Conservation (phyloP, 1,284 basidiomycete genomes). For the Naganishia cerealis region DNA sequence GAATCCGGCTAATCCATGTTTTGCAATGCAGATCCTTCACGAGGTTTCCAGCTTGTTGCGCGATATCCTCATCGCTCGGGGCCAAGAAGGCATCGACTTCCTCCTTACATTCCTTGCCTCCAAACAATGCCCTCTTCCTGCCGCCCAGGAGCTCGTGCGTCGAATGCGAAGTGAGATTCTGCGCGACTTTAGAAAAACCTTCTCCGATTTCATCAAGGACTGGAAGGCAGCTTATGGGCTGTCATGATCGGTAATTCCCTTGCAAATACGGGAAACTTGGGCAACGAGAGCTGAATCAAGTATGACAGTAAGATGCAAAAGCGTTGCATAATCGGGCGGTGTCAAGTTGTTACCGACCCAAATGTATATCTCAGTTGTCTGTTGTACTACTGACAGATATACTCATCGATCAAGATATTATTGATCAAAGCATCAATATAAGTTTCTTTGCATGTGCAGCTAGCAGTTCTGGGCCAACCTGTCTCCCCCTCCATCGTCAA, state of each 20-base stretch:
- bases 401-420: background rate
- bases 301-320: background rate
- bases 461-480: no score
- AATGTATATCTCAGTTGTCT: background rate
- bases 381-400: background rate
- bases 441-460: no score
- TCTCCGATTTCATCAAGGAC: conserved; percentile 67
- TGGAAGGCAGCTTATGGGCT: conserved; percentile 32
- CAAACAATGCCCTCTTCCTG: conserved; percentile 78
- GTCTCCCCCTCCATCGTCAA: no score
- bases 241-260: background rate
- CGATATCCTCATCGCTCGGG: conserved; percentile 72
- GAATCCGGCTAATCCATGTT: conserved; percentile 1
- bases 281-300: conserved; percentile 4
- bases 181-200: conserved; percentile 84
- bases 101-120: conserved; percentile 80
- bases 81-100: conserved; percentile 80
- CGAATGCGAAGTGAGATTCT: conserved; percentile 75
- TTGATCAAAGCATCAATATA: background rate
- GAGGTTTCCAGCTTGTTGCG: conserved; percentile 86
- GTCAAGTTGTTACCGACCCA: background rate
- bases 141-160: conserved; percentile 73
- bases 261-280: background rate
- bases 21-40: conserved; percentile 70
- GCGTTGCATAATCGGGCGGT: background rate